Base-by-base conservation (phyloP, 192 early-diverging fungal species). In the Backusella psychrophila region DNA sequence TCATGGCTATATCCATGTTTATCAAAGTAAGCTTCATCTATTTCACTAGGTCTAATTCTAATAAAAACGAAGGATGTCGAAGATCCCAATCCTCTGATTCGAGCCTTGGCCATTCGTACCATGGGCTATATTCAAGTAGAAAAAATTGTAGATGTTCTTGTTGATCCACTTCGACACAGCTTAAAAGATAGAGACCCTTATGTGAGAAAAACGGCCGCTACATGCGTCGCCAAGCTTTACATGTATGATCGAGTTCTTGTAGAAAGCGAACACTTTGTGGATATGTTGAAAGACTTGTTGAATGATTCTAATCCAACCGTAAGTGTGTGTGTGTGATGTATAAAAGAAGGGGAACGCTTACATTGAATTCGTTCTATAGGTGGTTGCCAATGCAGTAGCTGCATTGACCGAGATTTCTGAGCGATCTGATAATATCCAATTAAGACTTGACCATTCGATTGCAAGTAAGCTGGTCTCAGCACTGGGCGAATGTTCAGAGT, bases 101-200 rank as follows among this genome's bases (percentile, higher is more conserved):
- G 98, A 44, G 97, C 96, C 15, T 85, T 98, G 74, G 95, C 98
- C 12, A 97, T 99, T 69, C 89, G 98, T 53, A 99, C 96, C 12
- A 98, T 99, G 96, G 93, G 96, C 3, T 98, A 97, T 79, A 92
- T 99, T 75, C 92, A 94, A 71, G 95, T 96, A 1, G 96, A 99
- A 35, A 93, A 94, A 69, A 94, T 98, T 59, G 86, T 96, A 33
- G 90, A 95, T 65, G 90, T 90, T 36, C 85, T 99, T 76, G 86
- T 91, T 75, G 94, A 94, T 74, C 96, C 97, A 14, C 85, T 99
- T 73, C 89, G 92, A 38, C 91, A 90, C 46, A 92, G 90, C 72
- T 85, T 97, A 73, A 81, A 86, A 38, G 98, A 99, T 81, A 84
- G 89, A 70, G 97, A 98, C 83, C 98, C 97, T 7, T 99, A 98